Evolutionary conservation across 495 filamentous ascomycete genomes (phyloP).

Genomic region (Evernia prunastri): DNA sequence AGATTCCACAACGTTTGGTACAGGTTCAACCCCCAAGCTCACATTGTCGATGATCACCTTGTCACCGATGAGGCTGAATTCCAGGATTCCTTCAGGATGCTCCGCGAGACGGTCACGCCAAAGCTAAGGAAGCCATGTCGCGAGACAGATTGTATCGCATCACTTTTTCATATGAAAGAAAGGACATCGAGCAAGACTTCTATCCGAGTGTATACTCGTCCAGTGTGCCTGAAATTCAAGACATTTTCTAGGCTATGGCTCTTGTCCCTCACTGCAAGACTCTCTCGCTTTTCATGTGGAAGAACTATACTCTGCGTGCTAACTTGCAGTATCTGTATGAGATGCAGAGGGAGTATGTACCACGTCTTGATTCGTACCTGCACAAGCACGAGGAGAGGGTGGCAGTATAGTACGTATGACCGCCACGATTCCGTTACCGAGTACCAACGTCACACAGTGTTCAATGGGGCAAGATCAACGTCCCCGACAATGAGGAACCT

Average conservation of each 20-base stretch:
- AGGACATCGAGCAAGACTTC: not conserved
- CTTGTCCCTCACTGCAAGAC: not conserved
- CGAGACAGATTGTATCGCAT: not conserved
- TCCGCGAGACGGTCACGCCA: not conserved
- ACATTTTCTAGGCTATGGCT: not conserved
- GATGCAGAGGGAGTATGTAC: not conserved
- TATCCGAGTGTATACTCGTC: not conserved
- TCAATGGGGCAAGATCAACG: not conserved
- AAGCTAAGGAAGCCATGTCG: not conserved
- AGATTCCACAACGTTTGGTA: not conserved
- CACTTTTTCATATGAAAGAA: not conserved
- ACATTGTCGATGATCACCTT: not conserved
- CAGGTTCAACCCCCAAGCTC: not conserved
- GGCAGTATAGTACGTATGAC: not conserved
- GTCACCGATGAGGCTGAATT: not conserved
- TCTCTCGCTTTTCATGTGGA: not conserved
- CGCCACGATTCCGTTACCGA: no score
- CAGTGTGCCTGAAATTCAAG: not conserved
- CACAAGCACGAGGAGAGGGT: not conserved
- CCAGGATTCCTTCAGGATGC: not conserved
- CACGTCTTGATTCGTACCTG: not conserved
- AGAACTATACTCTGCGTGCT: not conserved
- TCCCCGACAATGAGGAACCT: not conserved
- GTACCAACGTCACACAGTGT: not conserved
- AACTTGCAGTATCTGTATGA: not conserved